Percentiles rank a stretch among this genome's conserved stretches.
phyloP scores from a whole-genome alignment of 2,329 filamentous ascomycete species.

The Colletotrichum costaricense region DNA sequence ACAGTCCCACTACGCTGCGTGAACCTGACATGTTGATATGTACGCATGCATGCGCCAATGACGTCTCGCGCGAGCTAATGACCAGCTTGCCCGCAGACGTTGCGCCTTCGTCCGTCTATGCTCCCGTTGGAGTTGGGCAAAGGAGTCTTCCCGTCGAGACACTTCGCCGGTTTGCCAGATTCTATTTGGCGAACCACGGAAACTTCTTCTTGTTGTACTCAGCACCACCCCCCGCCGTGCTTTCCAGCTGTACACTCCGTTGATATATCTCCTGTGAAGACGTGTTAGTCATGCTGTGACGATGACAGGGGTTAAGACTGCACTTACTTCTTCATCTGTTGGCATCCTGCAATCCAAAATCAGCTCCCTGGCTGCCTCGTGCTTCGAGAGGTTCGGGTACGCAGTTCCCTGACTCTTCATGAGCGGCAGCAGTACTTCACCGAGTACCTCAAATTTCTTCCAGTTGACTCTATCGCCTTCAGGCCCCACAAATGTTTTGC shows the following conservation, averaged over 20 bases:
- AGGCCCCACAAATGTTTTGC: slow-evolving; percentile 85
- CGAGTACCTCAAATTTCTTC: slow-evolving; percentile 97
- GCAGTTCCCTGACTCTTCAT: slow-evolving; percentile 91
- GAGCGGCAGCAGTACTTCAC: slow-evolving; percentile 88
- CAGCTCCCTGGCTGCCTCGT: slow-evolving; percentile 78
- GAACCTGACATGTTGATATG: slow-evolving; percentile 25
- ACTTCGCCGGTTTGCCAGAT: slow-evolving; percentile 16
- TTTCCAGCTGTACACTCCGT: slow-evolving; percentile 70
- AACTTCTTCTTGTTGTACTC: slow-evolving; percentile 73
- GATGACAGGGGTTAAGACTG: not conserved
- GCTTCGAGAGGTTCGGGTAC: slow-evolving; percentile 77
- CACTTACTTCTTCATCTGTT: slow-evolving; percentile 86
- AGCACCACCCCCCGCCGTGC: slow-evolving; percentile 53
- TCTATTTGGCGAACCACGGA: slow-evolving; percentile 70
- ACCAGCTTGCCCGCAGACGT: not conserved
- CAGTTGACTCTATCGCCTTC: slow-evolving; percentile 87
- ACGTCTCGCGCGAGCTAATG: slow-evolving; percentile 18
- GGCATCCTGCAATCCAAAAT: slow-evolving; percentile 85
- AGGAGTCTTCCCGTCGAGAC: slow-evolving; percentile 13
- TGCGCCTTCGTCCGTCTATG: slow-evolving; percentile 15
- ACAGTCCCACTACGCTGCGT: slow-evolving; percentile 22
- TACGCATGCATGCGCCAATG: slow-evolving; percentile 23
- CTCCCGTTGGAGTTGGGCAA: not conserved
- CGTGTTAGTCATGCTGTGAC: slow-evolving; percentile 39
- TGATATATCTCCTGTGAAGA: slow-evolving; percentile 70